Evolutionary conservation across 2,329 filamentous ascomycete genomes (phyloP).

Genomic region (Fusarium keratoplasticum): DNA sequence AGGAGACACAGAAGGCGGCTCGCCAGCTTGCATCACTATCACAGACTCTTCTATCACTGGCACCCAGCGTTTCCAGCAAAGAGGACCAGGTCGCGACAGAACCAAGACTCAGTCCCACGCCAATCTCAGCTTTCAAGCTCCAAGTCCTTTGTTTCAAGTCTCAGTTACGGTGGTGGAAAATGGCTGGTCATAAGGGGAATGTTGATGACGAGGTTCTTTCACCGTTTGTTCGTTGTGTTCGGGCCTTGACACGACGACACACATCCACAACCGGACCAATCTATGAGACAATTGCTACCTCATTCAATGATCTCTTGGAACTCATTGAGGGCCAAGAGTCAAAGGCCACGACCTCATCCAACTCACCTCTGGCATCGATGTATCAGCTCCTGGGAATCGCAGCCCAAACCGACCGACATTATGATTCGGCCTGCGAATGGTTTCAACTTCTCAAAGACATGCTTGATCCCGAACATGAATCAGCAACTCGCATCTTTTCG

Average conservation of each 20-base stretch:
- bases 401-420: slow-evolving; percentile 58
- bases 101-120: slow-evolving; percentile 65
- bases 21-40: slow-evolving; percentile 76
- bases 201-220: slow-evolving; percentile 73
- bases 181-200: slow-evolving; percentile 70
- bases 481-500: slow-evolving; percentile 63
- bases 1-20: slow-evolving; percentile 67
- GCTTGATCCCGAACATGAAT: slow-evolving; percentile 55
- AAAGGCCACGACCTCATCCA: slow-evolving; percentile 51
- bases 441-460: slow-evolving; percentile 58
- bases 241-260: slow-evolving; percentile 68
- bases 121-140: slow-evolving; percentile 69
- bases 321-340: slow-evolving; percentile 51
- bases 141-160: slow-evolving; percentile 72
- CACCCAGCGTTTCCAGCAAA: slow-evolving; percentile 73
- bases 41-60: slow-evolving; percentile 72
- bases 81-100: slow-evolving; percentile 70
- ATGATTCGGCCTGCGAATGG: slow-evolving; percentile 68
- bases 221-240: slow-evolving; percentile 72
- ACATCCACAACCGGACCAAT: slow-evolving; percentile 52
- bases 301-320: slow-evolving; percentile 48
- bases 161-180: slow-evolving; percentile 73
- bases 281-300: slow-evolving; percentile 49
- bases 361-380: slow-evolving; percentile 59
- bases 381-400: slow-evolving; percentile 66